Base-by-base conservation (phyloP, 257 asterid genomes). In the Jaltomata sinuosa region DNA sequence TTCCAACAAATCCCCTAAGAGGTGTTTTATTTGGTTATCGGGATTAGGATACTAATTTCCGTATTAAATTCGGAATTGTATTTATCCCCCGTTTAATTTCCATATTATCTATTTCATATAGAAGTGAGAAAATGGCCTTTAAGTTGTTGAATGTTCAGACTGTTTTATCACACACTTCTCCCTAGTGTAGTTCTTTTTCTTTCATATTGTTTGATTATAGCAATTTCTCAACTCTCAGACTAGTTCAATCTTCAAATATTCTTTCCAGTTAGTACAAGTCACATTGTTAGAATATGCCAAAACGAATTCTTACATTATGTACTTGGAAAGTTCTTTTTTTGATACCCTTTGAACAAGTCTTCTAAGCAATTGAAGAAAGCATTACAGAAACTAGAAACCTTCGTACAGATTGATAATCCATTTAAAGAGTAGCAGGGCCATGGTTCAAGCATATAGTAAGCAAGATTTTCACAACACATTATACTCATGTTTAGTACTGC, bases 181-280 rank as follows among this genome's bases (percentile, higher is more conserved):
- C 15, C 67, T 59, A 18, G 7, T 22, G 67, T 22, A 59, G 5
- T 22, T n/a, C 64, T 8, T 59, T 59, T 22, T 6, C 15, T 64
- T 29, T 9, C 22, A 65, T 34, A 16, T 31, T 31, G 11, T 16
- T 65, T 72, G 40, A n/a, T 81, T 32, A 52, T 77, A 64, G 89
- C 90, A 74, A 45, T 88, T 88, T 64, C 79, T 87, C 83, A 89
- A 91, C 88, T 38, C 52, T 59, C 67, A 78, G 80, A 65, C 53
- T 65, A 22, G 22, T 84, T 65, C 80, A 29, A 25, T 77, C 50
- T 64, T 78, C 74, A 83, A 72, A 21, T 81, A 38, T 34, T 32
- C 42, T 22, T 29, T 34, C 21, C 53, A 10, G 68, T 61, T 82
- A 22, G 38, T 45, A 72, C 38, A 22, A 14, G 55, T 22, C 22